These are phyloP conservation scores for Sparassis latifolia DNA, from an alignment of 1,284 basidiomycete species.

Conservation along the genomic window DNA sequence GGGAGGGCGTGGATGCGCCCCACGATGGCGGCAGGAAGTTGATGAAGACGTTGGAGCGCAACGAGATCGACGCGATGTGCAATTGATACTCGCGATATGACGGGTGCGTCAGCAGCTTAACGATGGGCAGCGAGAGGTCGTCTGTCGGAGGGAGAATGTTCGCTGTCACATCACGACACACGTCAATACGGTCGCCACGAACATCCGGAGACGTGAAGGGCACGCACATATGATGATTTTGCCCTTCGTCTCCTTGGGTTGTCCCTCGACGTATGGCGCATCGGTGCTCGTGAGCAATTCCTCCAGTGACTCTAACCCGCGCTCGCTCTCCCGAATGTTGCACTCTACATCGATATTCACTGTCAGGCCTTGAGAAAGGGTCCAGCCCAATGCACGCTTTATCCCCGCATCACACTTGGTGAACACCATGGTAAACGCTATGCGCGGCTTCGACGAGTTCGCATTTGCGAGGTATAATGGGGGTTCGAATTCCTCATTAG, in stretches of 20 bases:
- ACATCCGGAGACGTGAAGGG: background rate
- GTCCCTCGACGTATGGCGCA: conserved; percentile 21
- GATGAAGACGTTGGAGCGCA: conserved; percentile 67
- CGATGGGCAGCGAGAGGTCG: conserved; percentile 61
- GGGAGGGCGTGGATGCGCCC: conserved; percentile 56
- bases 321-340: conserved; percentile 41
- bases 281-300: conserved; percentile 65
- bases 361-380: conserved; percentile 50
- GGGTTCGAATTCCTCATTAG: conserved; percentile 25
- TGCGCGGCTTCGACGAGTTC: conserved; percentile 32
- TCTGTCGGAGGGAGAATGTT: conserved; percentile 84
- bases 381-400: conserved; percentile 53
- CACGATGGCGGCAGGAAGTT: conserved; percentile 79
- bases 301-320: conserved; percentile 66
- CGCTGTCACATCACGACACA: conserved; percentile 39
- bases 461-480: conserved; percentile 32
- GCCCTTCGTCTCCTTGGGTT: conserved; percentile 23
- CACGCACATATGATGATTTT: conserved; percentile 73
- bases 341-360: conserved; percentile 65
- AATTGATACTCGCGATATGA: conserved; percentile 70
- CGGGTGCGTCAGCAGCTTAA: conserved; percentile 71
- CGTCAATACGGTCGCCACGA: conserved; percentile 1
- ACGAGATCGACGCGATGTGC: conserved; percentile 69
- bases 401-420: conserved; percentile 39
- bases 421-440: conserved; percentile 53